Conservation (phyloP, 768 basidiomycete genomes). For the Exidia glandulosa region DNA sequence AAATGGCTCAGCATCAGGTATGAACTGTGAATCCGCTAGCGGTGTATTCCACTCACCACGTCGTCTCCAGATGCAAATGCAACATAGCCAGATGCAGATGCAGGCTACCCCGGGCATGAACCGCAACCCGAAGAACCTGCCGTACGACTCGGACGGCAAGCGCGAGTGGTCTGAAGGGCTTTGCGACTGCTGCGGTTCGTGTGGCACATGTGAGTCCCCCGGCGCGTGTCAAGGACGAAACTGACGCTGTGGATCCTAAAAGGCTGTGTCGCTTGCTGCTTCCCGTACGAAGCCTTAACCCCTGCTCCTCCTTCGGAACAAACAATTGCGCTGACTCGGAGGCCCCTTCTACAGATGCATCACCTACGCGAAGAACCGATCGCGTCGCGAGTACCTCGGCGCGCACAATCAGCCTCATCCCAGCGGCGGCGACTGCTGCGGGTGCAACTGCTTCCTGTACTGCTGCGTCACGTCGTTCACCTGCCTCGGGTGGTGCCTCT, state of each 20-base stretch:
- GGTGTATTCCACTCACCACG: too few species aligned
- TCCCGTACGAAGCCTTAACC: constrained; percentile 18
- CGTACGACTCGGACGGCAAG: constrained; percentile 15
- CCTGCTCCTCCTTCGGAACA: neutral
- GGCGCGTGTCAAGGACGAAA: too few species aligned
- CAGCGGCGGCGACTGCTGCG: constrained; percentile 18
- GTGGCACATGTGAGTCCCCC: constrained; percentile 17
- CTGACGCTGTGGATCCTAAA: too few species aligned
- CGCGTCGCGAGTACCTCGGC: constrained; percentile 23
- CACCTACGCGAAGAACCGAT: constrained; percentile 25
- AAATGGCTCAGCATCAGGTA: too few species aligned
- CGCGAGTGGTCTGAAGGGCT: constrained; percentile 22
- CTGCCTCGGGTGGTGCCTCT: constrained; percentile 26
- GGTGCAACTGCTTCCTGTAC: constrained; percentile 12
- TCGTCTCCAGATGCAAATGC: too few species aligned
- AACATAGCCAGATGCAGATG: neutral
- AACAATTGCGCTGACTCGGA: too few species aligned
- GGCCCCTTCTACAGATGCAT: constrained; percentile 14
- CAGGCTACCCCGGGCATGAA: neutral
- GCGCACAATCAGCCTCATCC: constrained; percentile 24
- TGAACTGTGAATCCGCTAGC: too few species aligned
- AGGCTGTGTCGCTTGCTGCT: too few species aligned
- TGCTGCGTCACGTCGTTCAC: constrained; percentile 3
- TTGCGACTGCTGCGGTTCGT: constrained; percentile 13
- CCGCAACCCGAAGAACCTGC: constrained; percentile 16